Base-by-base conservation (phyloP, 2,329 filamentous ascomycete genomes). In the Aspergillus arachidicola region DNA sequence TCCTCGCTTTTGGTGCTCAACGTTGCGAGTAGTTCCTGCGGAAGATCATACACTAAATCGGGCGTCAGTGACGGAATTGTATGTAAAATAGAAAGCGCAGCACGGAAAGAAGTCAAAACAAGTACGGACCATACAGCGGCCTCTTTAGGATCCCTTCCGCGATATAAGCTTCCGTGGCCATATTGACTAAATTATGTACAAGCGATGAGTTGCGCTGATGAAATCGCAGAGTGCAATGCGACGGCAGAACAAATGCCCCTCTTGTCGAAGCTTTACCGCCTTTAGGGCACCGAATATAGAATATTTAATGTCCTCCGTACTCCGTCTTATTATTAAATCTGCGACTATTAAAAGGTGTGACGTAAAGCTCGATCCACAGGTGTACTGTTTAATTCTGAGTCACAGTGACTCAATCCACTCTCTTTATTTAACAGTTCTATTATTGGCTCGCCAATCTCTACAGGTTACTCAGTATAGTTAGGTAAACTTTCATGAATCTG, bases 31-130 rank as follows among this genome's bases (percentile, higher is more conserved):
- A 96, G 85, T 74, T 93, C 87, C 64, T 85, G 82, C 0, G 93
- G 92, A 28, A 97, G 86, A 76, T 96, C 90, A 78, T 94, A 97
- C 62, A 94, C 91, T 93, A 75, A 43, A n/a, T 57, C 5, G 51
- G 58, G 61, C 62, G 66, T 74, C 69, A 69, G 69, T 43, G 34
- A 57, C n/a, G 43, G 60, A 32, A 50, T 9, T 34, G 2, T 32
- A n/a, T n/a, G 34, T 16, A 59, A 12, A 58, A 19, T 21, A 38
- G 19, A 51, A 34, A 26, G 9, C 7, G 51, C 7, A 38, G 32
- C 21, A 36, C 32, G 23, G 23, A 36, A 19, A 43, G 26, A 19
- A n/a, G 5, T 45, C 21, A 2, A 34, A 7, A 53, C 9, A 23
- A 28, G 9, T 19, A 45, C 78, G 53, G 64, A 84, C 82, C 80